phyloP scores from a whole-genome alignment of 345 rosid species.

The Eucalyptus virginea region DNA sequence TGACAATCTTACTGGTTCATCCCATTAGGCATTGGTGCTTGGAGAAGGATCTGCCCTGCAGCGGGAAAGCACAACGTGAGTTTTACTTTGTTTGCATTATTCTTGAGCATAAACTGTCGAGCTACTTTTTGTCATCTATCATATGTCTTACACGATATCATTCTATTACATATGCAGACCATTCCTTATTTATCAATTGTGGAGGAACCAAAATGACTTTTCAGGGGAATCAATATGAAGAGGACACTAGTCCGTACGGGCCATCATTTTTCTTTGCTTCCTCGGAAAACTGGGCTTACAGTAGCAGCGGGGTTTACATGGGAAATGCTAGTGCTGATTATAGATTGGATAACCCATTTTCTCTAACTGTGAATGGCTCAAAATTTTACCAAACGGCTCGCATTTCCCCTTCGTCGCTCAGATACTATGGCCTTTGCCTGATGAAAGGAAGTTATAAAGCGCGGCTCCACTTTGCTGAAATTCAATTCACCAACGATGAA shows the following conservation, averaged over 20 bases:
- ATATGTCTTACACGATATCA: not conserved
- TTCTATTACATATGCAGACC: conserved; percentile 5
- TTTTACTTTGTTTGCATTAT: not conserved
- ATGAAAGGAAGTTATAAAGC: conserved; percentile 37
- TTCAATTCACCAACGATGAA: conserved; percentile 40
- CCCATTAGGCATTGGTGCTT: conserved; percentile 54
- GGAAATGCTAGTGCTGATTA: not conserved
- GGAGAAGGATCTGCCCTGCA: conserved; percentile 54
- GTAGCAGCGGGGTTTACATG: conserved; percentile 46
- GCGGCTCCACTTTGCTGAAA: conserved; percentile 75
- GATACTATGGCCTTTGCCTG: conserved; percentile 73
- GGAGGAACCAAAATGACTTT: conserved; percentile 29
- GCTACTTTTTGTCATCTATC: not conserved
- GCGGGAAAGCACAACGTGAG: conserved; percentile 31
- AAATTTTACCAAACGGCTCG: conserved; percentile 47
- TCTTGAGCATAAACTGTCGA: not conserved
- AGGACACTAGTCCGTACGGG: conserved; percentile 24
- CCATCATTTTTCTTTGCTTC: conserved; percentile 13
- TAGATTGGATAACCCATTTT: conserved; percentile 3
- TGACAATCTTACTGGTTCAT: not conserved
- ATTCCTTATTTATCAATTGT: conserved; percentile 63
- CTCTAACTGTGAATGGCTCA: conserved; percentile 10
- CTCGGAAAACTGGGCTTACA: conserved; percentile 48
- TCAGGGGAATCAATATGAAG: conserved; percentile 25
- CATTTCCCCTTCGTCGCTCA: conserved; percentile 61